A percentile compares a stretch with the other conserved stretches of the same genome.
phyloP scores from a whole-genome alignment of 2,329 filamentous ascomycete species.

The Calycina marina region DNA sequence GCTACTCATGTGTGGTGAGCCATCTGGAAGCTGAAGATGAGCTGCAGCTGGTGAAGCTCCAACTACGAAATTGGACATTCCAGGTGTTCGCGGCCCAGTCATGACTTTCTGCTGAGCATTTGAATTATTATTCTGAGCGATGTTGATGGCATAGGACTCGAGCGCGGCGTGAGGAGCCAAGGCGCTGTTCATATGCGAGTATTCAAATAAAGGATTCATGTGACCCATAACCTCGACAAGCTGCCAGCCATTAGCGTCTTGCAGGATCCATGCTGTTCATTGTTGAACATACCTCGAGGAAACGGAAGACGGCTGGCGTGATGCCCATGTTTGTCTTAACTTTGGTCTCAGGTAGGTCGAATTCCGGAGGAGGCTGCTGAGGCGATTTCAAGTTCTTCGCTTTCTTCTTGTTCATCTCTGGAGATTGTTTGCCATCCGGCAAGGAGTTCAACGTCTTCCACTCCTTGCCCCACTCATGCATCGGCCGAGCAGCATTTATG shows the following conservation, averaged over 20 bases:
- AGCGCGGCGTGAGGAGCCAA: slow-evolving; percentile 43
- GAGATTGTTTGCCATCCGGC: slow-evolving; percentile 40
- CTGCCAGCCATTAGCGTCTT: slow-evolving; percentile 27
- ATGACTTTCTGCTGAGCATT: slow-evolving; percentile 12
- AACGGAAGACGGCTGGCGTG: slow-evolving; percentile 45
- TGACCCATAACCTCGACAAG: slow-evolving; percentile 52
- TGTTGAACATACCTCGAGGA: slow-evolving; percentile 38
- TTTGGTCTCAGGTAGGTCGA: slow-evolving; percentile 42
- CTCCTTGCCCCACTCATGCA: slow-evolving; percentile 51
- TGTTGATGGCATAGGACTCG: slow-evolving; percentile 40
- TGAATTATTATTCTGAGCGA: slow-evolving; percentile 22
- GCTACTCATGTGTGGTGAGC: slow-evolving; percentile 46
- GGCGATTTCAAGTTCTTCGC: slow-evolving; percentile 44
- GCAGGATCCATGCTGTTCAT: slow-evolving; percentile 1
- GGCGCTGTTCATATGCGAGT: slow-evolving; percentile 37
- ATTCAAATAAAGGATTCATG: slow-evolving; percentile 49
- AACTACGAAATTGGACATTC: slow-evolving; percentile 32
- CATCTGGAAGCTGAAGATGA: slow-evolving; percentile 43
- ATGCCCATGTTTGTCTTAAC: slow-evolving; percentile 43
- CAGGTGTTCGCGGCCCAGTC: slow-evolving; percentile 19
- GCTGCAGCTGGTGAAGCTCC: slow-evolving; percentile 43
- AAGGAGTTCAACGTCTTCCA: slow-evolving; percentile 44
- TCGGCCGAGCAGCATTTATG: slow-evolving; percentile 44
- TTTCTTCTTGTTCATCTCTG: slow-evolving; percentile 57
- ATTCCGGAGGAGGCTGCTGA: slow-evolving; percentile 41